Percentiles rank a stretch among this genome's conserved stretches.
These are phyloP conservation scores for Naganishia cerealis DNA, from an alignment of 1,284 basidiomycete species.

Conservation along the genomic window DNA sequence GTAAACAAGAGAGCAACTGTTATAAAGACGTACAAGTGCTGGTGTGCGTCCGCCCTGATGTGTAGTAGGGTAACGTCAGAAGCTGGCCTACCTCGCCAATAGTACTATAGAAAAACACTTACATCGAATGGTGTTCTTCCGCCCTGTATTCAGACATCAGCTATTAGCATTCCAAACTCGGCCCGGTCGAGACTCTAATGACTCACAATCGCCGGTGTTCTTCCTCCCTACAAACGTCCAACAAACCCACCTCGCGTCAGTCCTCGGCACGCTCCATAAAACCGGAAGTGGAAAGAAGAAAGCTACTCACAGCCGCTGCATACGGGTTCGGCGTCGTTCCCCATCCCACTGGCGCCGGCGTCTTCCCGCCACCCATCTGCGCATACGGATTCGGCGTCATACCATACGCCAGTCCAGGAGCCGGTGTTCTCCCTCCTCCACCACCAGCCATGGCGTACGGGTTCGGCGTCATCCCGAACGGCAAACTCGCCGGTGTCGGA, in stretches of 20 bases:
- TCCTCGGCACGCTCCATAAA: conserved; percentile 39
- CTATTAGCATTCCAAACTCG: conserved; percentile 25
- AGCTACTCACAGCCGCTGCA: conserved; percentile 37
- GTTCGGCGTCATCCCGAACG: conserved; percentile 66
- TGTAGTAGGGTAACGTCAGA: neutral
- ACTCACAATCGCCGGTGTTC: conserved; percentile 41
- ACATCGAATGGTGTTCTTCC: conserved; percentile 43
- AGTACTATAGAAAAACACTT: neutral
- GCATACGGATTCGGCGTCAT: conserved; percentile 71
- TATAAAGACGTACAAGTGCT: conserved; percentile 41
- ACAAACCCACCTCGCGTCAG: conserved; percentile 59
- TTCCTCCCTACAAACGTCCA: conserved; percentile 37
- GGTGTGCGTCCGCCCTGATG: conserved; percentile 50
- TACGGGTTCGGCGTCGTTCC: conserved; percentile 67
- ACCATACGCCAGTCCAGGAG: conserved; percentile 48
- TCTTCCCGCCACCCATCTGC: conserved; percentile 56
- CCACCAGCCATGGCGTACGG: conserved; percentile 53
- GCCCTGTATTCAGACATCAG: conserved; percentile 27
- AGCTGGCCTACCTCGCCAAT: neutral
- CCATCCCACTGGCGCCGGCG: conserved; percentile 62
- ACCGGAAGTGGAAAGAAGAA: too few relatives aligned
- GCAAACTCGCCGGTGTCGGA: conserved; percentile 50
- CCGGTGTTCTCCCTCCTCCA: conserved; percentile 45
- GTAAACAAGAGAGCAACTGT: conserved; percentile 24
- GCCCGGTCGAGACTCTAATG: conserved; percentile 37